Base-by-base conservation (phyloP, 306 rosid genomes). In the Morella rubra region DNA sequence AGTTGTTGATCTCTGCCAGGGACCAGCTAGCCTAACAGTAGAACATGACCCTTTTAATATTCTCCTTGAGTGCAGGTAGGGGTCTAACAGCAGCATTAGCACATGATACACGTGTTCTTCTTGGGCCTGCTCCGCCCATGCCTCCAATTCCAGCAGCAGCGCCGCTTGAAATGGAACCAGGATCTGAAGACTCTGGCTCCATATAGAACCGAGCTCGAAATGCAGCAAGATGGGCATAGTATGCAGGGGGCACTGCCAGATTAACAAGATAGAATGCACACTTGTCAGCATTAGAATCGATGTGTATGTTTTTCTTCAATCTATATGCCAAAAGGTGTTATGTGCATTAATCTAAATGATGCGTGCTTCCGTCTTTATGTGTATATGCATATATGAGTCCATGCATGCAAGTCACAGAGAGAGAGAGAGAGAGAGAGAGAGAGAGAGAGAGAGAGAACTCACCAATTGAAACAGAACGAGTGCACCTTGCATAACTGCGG, bases 381-480 rank as follows among this genome's bases (percentile, higher is more conserved):
- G 51, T 9, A 3, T 41, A 2, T 7, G 19, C 3, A 19, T n/a
- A 19, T 15, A 11, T n/a, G 14, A 5, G 27, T 6, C 4, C 24
- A 44, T 12, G n/a, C n/a, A n/a, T n/a, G n/a, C n/a, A n/a, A n/a
- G n/a, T n/a, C n/a, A n/a, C n/a, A n/a, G n/a, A n/a, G n/a, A n/a
- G n/a, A n/a, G n/a, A n/a, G n/a, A n/a, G n/a, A n/a, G n/a, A n/a
- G n/a, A n/a, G n/a, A n/a, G n/a, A n/a, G n/a, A n/a, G n/a, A n/a
- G n/a, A n/a, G n/a, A n/a, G n/a, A n/a, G n/a, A n/a, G n/a, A n/a
- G n/a, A n/a, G n/a, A 66, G 64, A 58, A 68, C 89, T 85, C 59
- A 96, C 99, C 99, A 44, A 96, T 96, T 8, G 99, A 93, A 44
- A 96, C 99, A 18, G 99, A 96, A 0, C 99, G 83, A 0, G 99